phyloP scores from a whole-genome alignment of 208 protist species.

The Leishmania aethiopica region DNA sequence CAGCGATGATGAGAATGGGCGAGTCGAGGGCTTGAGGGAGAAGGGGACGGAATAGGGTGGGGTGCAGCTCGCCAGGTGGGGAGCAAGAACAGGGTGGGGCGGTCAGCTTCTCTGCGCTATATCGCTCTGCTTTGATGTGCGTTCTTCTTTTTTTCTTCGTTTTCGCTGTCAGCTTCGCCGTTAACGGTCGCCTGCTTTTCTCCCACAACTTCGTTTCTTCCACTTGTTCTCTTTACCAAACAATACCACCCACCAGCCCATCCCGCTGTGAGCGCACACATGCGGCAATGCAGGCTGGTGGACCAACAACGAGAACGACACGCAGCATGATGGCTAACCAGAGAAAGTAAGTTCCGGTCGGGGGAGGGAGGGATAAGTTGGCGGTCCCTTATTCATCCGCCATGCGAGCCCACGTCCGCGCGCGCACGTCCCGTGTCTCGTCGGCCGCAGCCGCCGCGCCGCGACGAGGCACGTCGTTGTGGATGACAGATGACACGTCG shows the following conservation, averaged over 20 bases:
- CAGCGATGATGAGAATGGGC: not conserved
- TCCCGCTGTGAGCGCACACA: not conserved
- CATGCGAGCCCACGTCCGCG: slow-evolving; percentile 11
- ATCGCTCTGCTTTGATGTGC: not conserved
- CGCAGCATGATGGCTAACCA: not conserved
- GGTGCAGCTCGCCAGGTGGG: not conserved
- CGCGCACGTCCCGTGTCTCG: slow-evolving; percentile 18
- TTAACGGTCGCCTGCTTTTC: not conserved
- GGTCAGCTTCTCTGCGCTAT: not conserved
- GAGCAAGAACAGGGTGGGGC: not conserved
- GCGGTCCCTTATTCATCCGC: slow-evolving; percentile 1
- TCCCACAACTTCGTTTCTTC: not conserved
- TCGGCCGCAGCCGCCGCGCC: slow-evolving; percentile 4
- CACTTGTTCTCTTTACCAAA: not conserved
- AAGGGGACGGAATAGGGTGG: not conserved
- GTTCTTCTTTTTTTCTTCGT: not conserved
- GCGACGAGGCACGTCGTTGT: slow-evolving; percentile 22
- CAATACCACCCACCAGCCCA: not conserved
- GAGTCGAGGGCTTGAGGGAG: not conserved
- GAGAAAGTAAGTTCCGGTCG: not conserved
- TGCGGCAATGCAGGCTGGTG: not conserved
- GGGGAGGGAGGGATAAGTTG: not conserved
- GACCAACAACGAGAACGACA: not conserved
- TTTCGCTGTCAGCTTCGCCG: not conserved
- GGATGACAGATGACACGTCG: slow-evolving; percentile 55